A percentile compares a stretch with the other conserved stretches of the same genome.
phyloP scores from a whole-genome alignment of 2,329 filamentous ascomycete genomes.

The Trichothecium sympodiale region DNA sequence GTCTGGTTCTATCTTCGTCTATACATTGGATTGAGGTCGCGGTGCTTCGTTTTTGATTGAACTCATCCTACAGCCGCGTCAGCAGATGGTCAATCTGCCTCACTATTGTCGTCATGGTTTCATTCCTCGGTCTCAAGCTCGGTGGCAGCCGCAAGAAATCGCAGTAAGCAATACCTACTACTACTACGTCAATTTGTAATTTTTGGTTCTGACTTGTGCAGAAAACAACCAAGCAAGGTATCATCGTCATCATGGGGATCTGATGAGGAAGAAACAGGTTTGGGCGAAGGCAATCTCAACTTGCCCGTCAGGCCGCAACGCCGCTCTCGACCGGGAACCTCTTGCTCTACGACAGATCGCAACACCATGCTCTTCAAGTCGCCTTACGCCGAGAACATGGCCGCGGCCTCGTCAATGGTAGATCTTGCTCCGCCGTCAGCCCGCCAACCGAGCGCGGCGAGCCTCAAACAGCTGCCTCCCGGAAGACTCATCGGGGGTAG shows the following conservation, averaged over 20 bases:
- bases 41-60: too few relatives aligned
- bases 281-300: constrained; percentile 9
- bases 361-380: constrained; percentile 15
- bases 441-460: constrained; percentile 15
- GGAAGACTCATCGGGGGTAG: constrained; percentile 14
- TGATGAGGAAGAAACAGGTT: constrained; percentile 9
- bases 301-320: constrained; percentile 23
- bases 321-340: constrained; percentile 27
- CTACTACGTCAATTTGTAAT: neutral
- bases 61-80: too few relatives aligned
- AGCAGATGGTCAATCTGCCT: too few relatives aligned
- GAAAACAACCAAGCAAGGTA: too few relatives aligned
- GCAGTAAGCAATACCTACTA: constrained; percentile 24
- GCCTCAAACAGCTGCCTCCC: constrained; percentile 6
- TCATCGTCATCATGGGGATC: too few relatives aligned
- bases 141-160: constrained; percentile 39
- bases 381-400: constrained; percentile 22
- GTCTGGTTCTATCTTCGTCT: too few relatives aligned
- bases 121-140: constrained; percentile 21
- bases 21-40: too few relatives aligned
- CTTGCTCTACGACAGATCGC: constrained; percentile 18
- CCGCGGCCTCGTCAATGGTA: constrained; percentile 30
- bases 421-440: constrained; percentile 25
- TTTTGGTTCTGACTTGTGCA: neutral
- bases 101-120: constrained; percentile 34